These are phyloP conservation scores for Rubus idaeus DNA, from an alignment of 306 rosid genomes.

Conservation along the genomic window DNA sequence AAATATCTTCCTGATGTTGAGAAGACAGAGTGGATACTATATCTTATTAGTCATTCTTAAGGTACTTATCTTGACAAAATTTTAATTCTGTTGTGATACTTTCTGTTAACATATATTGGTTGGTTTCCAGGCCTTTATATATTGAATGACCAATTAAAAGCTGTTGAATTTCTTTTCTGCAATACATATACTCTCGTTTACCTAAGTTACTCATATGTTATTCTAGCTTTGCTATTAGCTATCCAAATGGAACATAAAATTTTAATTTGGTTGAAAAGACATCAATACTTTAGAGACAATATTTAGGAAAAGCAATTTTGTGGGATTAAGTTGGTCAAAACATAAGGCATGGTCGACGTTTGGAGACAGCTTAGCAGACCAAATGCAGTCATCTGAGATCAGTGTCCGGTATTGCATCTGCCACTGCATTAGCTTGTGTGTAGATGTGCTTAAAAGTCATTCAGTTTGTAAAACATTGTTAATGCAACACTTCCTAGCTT, in stretches of 20 bases:
- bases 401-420: not conserved
- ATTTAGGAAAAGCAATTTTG: not conserved
- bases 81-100: not conserved
- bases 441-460: not conserved
- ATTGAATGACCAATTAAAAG: not conserved
- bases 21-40: constrained; percentile 3
- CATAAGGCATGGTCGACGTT: not conserved
- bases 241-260: not conserved
- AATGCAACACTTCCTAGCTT: not conserved
- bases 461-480: not conserved
- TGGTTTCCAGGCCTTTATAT: not conserved
- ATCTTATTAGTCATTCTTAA: not conserved
- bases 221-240: not conserved
- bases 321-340: not conserved
- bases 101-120: not conserved
- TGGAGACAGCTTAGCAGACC: not conserved
- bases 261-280: not conserved
- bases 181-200: not conserved
- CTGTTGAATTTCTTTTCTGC: not conserved
- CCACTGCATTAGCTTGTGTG: not conserved
- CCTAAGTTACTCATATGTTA: not conserved
- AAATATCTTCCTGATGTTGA: constrained; percentile 5
- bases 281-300: not conserved
- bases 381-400: not conserved
- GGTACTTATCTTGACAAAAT: not conserved